These are phyloP conservation scores for Magnaporthiopsis incrustans DNA, from an alignment of 2,329 filamentous ascomycete genomes.

Conservation along the genomic window DNA sequence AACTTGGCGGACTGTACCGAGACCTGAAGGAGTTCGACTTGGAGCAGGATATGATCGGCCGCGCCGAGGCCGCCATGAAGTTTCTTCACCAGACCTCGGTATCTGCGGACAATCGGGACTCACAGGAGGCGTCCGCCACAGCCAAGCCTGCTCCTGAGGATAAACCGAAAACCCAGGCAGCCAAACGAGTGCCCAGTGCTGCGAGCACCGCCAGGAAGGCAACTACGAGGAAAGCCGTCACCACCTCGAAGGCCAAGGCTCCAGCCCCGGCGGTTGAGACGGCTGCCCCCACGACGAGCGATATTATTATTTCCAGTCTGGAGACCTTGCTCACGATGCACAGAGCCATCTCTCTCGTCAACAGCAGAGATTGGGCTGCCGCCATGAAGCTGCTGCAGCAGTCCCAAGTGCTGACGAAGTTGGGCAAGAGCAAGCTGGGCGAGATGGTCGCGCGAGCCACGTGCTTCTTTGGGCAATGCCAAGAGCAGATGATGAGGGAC, in stretches of 20 bases:
- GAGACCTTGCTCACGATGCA: constrained; percentile 31
- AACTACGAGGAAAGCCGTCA: constrained; percentile 18
- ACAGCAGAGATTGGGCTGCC: constrained; percentile 46
- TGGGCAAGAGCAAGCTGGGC: constrained; percentile 30
- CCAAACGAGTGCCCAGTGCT: not conserved
- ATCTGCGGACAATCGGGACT: not conserved
- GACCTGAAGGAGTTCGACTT: constrained; percentile 36
- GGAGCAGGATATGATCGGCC: constrained; percentile 34
- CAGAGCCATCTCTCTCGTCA: constrained; percentile 37
- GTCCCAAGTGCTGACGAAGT: constrained; percentile 9
- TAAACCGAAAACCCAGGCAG: constrained; percentile 15
- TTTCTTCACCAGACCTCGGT: not conserved
- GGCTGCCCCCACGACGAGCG: constrained; percentile 13
- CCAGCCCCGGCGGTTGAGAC: constrained; percentile 3
- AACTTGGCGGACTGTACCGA: constrained; percentile 49
- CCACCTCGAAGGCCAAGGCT: constrained; percentile 18
- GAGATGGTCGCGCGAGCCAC: constrained; percentile 58
- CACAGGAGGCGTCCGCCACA: constrained; percentile 14
- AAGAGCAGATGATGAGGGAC: constrained; percentile 67
- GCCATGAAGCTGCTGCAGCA: constrained; percentile 13
- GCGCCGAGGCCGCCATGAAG: constrained; percentile 32
- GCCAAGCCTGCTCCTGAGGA: constrained; percentile 26
- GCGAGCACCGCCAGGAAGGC: constrained; percentile 18
- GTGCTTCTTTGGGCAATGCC: constrained; percentile 58
- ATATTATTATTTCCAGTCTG: constrained; percentile 27